phyloP scores from a whole-genome alignment of 768 basidiomycete species.

The Tylopilus sp. region DNA sequence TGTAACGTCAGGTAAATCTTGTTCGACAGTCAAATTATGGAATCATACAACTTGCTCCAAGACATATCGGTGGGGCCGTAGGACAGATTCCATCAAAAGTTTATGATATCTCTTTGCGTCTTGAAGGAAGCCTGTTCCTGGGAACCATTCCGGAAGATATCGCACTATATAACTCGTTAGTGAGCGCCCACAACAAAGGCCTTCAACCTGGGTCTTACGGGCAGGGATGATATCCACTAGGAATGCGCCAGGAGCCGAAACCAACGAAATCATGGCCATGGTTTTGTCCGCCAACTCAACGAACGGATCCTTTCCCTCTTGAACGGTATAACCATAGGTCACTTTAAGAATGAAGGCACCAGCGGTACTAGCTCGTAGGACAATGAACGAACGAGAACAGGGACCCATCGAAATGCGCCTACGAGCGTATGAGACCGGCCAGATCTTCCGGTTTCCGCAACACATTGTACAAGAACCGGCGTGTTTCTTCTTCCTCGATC shows the following conservation, averaged over 20 bases:
- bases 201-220: slow-evolving; percentile 4
- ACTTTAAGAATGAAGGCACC: too few relatives aligned
- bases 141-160: slow-evolving; percentile 35
- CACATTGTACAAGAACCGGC: slow-evolving; percentile 16
- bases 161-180: too few relatives aligned
- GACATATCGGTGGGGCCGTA: slow-evolving; percentile 43
- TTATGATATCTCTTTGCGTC: slow-evolving; percentile 24
- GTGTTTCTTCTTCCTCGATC: slow-evolving; percentile 19
- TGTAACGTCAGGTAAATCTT: background rate
- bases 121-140: slow-evolving; percentile 34
- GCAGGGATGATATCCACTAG: slow-evolving; percentile 23
- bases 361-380: slow-evolving; percentile 3
- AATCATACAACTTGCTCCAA: slow-evolving; percentile 43
- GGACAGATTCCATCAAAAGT: slow-evolving; percentile 37
- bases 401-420: background rate
- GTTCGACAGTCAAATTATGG: too few relatives aligned
- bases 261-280: slow-evolving; percentile 13
- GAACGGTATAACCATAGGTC: slow-evolving; percentile 39
- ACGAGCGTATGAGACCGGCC: slow-evolving; percentile 24
- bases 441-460: too few relatives aligned
- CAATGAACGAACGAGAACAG: background rate
- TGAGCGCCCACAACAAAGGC: too few relatives aligned
- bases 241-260: slow-evolving; percentile 7
- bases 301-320: slow-evolving; percentile 36
- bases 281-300: slow-evolving; percentile 27